These are phyloP conservation scores for Dactylonectria estremocensis DNA, from an alignment of 2,329 filamentous ascomycete species.

Conservation along the genomic window DNA sequence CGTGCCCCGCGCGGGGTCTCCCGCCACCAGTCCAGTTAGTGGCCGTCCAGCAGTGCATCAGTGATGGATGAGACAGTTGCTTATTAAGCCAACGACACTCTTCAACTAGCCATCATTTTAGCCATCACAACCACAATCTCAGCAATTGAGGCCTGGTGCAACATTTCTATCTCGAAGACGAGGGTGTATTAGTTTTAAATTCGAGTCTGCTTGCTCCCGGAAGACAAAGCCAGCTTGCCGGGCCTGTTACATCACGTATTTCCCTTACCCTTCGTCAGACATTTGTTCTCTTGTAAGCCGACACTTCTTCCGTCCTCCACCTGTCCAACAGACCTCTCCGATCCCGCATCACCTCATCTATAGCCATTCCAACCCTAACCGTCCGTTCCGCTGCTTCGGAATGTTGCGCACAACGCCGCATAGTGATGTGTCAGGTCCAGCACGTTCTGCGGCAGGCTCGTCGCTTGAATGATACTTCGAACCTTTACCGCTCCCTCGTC, in stretches of 20 bases:
- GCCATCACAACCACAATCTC: background rate
- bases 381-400: constrained; percentile 94
- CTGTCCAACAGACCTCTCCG: background rate
- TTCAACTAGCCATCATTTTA: background rate
- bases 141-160: background rate
- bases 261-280: constrained; percentile 3
- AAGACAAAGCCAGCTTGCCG: constrained; percentile 23
- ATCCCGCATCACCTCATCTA: background rate
- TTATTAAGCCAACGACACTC: constrained; percentile 7
- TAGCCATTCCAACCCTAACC: constrained; percentile 64
- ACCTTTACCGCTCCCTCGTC: constrained; percentile 98
- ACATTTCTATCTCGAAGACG: background rate
- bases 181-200: constrained; percentile 33
- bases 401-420: constrained; percentile 92
- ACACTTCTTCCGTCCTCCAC: constrained; percentile 5
- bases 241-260: constrained; percentile 23
- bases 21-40: constrained; percentile 34
- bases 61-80: background rate
- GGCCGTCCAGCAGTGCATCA: constrained; percentile 6
- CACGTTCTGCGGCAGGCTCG: constrained; percentile 92
- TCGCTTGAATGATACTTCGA: constrained; percentile 96
- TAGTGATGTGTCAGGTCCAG: constrained; percentile 97
- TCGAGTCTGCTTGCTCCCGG: constrained; percentile 19
- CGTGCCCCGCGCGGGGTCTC: constrained; percentile 50
- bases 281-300: constrained; percentile 7